A percentile compares a stretch with the other conserved stretches of the same genome.
phyloP scores from a whole-genome alignment of 345 rosid species.

The Euphorbia pulcherrima region DNA sequence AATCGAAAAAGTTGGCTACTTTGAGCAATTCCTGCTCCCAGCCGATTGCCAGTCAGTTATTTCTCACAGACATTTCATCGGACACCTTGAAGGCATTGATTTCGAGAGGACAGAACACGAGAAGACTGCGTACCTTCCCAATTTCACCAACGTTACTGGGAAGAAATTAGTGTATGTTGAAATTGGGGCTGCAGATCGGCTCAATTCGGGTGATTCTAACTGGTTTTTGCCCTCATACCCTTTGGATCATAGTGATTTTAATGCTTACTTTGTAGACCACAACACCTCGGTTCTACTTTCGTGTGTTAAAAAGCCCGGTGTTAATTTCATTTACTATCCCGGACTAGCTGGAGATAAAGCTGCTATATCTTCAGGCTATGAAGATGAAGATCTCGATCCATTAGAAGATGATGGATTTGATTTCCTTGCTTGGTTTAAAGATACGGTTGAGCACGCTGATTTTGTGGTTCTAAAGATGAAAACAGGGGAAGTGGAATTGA shows the following conservation, averaged over 20 bases:
- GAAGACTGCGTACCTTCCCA: constrained; percentile 53
- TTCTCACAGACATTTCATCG: constrained; percentile 43
- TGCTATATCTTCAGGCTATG: constrained; percentile 4
- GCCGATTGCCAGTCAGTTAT: constrained; percentile 51
- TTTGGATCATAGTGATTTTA: constrained; percentile 48
- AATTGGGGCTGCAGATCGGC: constrained; percentile 60
- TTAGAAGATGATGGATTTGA: constrained; percentile 52
- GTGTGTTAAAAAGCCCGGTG: constrained; percentile 60
- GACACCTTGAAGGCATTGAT: constrained; percentile 40
- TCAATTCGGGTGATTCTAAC: constrained; percentile 34
- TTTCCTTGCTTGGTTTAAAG: constrained; percentile 73
- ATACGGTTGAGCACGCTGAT: constrained; percentile 63
- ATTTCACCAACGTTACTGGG: constrained; percentile 43
- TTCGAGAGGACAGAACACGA: constrained; percentile 23
- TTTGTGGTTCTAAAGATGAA: constrained; percentile 80
- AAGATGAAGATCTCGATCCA: constrained; percentile 44
- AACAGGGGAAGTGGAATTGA: constrained; percentile 51
- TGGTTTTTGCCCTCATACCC: constrained; percentile 77
- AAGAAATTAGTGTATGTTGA: constrained; percentile 60
- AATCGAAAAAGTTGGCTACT: constrained; percentile 29
- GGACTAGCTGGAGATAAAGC: constrained; percentile 50
- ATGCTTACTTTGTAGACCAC: constrained; percentile 70
- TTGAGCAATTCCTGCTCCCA: constrained; percentile 50
- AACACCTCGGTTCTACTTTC: constrained; percentile 69
- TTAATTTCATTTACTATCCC: constrained; percentile 73